A percentile compares a stretch with the other conserved stretches of the same genome.
Evolutionary conservation across 805 yeast genomes (phyloP).

Genomic region (Geotrichum ghanense): DNA sequence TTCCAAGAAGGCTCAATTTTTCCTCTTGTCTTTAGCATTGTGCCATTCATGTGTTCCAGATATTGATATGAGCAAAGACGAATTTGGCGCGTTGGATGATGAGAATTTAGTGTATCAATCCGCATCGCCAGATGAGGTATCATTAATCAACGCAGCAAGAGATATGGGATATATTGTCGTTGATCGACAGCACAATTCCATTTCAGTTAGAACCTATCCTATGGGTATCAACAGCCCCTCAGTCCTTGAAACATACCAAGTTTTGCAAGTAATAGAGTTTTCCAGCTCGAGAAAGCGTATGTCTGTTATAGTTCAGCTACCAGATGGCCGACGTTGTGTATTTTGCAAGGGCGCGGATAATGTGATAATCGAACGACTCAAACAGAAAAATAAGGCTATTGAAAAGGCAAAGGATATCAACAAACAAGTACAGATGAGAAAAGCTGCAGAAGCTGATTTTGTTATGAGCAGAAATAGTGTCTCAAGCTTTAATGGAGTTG

Average conservation of each 20-base stretch:
- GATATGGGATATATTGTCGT: conserved; percentile 85
- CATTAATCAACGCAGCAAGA: conserved; percentile 86
- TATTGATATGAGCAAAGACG: not conserved
- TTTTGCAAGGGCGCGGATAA: conserved; percentile 96
- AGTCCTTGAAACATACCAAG: conserved; percentile 53
- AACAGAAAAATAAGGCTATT: conserved; percentile 44
- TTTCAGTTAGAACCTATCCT: conserved; percentile 72
- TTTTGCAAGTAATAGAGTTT: conserved; percentile 77
- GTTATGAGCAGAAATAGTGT: conserved; percentile 39
- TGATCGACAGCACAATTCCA: conserved; percentile 47
- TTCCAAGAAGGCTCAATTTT: conserved; percentile 64
- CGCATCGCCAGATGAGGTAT: conserved; percentile 93
- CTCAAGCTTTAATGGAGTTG: conserved; percentile 30
- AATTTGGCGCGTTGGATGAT: conserved; percentile 20
- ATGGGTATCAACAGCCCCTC: conserved; percentile 68
- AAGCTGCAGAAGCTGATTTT: conserved; percentile 64
- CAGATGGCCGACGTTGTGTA: conserved; percentile 62
- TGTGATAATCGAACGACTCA: conserved; percentile 65
- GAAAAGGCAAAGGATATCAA: conserved; percentile 55
- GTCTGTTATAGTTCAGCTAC: conserved; percentile 76
- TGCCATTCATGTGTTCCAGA: conserved; percentile 84
- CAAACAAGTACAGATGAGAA: conserved; percentile 46
- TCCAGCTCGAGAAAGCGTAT: conserved; percentile 82
- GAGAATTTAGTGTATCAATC: conserved; percentile 65
- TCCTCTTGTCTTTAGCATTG: conserved; percentile 67